Conservation (phyloP, 805 yeast genomes). For the Clavispora vitiphila region DNA sequence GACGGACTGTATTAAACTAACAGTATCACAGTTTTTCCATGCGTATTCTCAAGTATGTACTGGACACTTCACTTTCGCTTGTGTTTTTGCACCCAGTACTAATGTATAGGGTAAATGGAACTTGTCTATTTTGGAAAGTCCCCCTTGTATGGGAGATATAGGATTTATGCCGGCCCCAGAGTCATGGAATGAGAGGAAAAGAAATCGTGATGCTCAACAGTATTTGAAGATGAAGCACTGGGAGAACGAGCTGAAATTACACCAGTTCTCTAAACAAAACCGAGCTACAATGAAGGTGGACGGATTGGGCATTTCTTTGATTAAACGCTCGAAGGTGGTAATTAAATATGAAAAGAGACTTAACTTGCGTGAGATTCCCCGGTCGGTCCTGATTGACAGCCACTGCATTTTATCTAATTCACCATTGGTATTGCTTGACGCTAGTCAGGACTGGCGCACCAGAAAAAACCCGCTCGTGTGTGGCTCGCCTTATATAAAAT, state of each 20-base stretch:
- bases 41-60: conserved; percentile 39
- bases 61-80: conserved; percentile 5
- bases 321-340: conserved; percentile 44
- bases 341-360: conserved; percentile 48
- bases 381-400: conserved; percentile 58
- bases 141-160: conserved; percentile 42
- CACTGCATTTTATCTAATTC: conserved; percentile 61
- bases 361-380: conserved; percentile 46
- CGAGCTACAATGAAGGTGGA: conserved; percentile 38
- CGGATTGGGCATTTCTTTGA: conserved; percentile 57
- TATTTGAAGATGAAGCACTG: conserved; percentile 44
- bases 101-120: conserved; percentile 48
- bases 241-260: conserved; percentile 39
- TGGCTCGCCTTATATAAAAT: conserved; percentile 53
- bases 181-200: conserved; percentile 42
- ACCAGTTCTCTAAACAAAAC: conserved; percentile 32
- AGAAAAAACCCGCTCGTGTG: conserved; percentile 57
- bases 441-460: conserved; percentile 69
- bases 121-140: conserved; percentile 50
- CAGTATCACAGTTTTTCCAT: conserved; percentile 52
- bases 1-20: conserved; percentile 13
- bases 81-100: background rate
- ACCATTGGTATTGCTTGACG: conserved; percentile 52
- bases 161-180: conserved; percentile 60
- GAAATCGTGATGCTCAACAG: conserved; percentile 41